Conservation (phyloP, 768 basidiomycete genomes). For the Nevesoporus exiguus region DNA sequence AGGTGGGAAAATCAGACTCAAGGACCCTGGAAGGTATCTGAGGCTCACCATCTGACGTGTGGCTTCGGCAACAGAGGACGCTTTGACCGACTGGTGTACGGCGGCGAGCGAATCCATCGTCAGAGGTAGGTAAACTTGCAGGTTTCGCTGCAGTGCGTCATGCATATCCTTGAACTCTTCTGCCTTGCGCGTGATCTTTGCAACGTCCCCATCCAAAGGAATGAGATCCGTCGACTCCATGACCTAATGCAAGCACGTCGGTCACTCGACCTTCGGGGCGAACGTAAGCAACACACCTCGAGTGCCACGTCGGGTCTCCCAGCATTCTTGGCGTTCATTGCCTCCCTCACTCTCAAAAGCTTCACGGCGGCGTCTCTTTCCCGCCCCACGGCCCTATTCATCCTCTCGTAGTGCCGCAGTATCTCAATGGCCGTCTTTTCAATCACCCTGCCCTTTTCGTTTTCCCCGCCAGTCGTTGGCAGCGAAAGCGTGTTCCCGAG, state of each 20-base stretch:
- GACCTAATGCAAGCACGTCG: constrained; percentile 43
- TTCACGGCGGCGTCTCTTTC: constrained; percentile 72
- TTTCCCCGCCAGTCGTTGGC: constrained; percentile 45
- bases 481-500: constrained; percentile 80
- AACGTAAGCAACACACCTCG: constrained; percentile 52
- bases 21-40: constrained; percentile 13
- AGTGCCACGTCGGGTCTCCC: constrained; percentile 75
- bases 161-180: constrained; percentile 88
- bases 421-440: constrained; percentile 79
- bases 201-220: constrained; percentile 82
- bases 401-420: constrained; percentile 74
- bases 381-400: constrained; percentile 66
- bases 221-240: constrained; percentile 86
- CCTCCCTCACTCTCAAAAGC: constrained; percentile 77
- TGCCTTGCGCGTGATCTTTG: constrained; percentile 78
- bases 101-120: constrained; percentile 91
- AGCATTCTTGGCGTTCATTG: constrained; percentile 68
- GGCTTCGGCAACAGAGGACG: constrained; percentile 65
- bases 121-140: constrained; percentile 82
- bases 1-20: constrained; percentile 23
- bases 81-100: constrained; percentile 75
- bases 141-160: constrained; percentile 82
- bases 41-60: constrained; percentile 68
- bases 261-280: background rate
- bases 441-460: constrained; percentile 59